Percentiles rank a stretch among this genome's conserved stretches.
These are phyloP conservation scores for Gnetum montanum DNA, from an alignment of 75 land plant genomes.

Conservation along the genomic window DNA sequence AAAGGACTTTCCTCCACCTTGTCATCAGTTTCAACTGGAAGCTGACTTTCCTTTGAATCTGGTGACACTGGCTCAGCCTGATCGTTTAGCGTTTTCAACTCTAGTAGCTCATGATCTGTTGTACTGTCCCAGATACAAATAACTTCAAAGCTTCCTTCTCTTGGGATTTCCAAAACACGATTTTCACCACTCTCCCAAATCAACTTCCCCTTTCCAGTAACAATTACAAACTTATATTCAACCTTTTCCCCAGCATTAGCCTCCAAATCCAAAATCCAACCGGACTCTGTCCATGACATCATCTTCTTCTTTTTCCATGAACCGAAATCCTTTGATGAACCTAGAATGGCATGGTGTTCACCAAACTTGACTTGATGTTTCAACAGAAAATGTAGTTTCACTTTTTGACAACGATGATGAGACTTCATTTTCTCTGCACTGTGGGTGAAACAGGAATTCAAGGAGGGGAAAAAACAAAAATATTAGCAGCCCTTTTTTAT, in stretches of 20 bases:
- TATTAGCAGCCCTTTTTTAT: conserved; percentile 1
- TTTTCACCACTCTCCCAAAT: conserved; percentile 81
- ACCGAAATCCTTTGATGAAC: conserved; percentile 69
- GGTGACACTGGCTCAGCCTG: conserved; percentile 4
- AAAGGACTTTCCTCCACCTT: conserved; percentile 41
- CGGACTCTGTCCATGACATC: conserved; percentile 78
- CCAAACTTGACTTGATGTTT: conserved; percentile 91
- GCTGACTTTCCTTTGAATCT: conserved; percentile 5
- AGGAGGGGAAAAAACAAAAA: neutral
- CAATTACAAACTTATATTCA: conserved; percentile 77
- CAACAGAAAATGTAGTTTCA: conserved; percentile 33
- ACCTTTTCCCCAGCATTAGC: conserved; percentile 32
- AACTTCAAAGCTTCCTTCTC: conserved; percentile 38
- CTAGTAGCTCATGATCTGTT: neutral
- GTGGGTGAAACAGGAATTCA: conserved; percentile 4
- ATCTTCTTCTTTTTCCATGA: conserved; percentile 62
- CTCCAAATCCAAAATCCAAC: conserved; percentile 77
- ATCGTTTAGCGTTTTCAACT: conserved; percentile 1
- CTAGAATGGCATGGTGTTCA: conserved; percentile 65
- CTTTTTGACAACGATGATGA: conserved; percentile 24
- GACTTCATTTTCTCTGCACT: conserved; percentile 3
- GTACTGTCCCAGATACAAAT: conserved; percentile 75
- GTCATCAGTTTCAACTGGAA: conserved; percentile 3
- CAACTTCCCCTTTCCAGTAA: conserved; percentile 24
- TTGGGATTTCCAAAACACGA: conserved; percentile 46